phyloP scores from a whole-genome alignment of 257 asterid species.

The Thymus quinquecostatus region DNA sequence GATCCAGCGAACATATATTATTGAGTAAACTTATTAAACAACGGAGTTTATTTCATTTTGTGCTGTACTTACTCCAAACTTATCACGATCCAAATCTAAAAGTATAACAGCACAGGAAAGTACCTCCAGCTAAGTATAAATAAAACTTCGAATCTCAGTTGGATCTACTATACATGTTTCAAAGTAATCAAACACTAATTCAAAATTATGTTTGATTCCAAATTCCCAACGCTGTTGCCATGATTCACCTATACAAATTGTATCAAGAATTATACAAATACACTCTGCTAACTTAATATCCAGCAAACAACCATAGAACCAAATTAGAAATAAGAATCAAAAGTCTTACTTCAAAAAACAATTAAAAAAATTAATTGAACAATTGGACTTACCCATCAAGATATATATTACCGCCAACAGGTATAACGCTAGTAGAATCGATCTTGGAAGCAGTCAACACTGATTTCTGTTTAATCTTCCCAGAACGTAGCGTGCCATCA shows the following conservation, averaged over 20 bases:
- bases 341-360: not conserved
- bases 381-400: constrained; percentile 61
- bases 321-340: not conserved
- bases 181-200: not conserved
- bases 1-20: not conserved
- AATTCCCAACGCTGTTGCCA: not conserved
- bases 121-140: not conserved
- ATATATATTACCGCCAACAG: constrained; percentile 56
- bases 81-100: not conserved
- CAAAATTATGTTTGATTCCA: not conserved
- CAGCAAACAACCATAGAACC: not conserved
- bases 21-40: not conserved
- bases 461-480: constrained; percentile 29
- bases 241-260: not conserved
- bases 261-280: not conserved
- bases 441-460: constrained; percentile 39
- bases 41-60: not conserved
- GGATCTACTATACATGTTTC: not conserved
- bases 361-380: not conserved
- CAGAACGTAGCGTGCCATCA: constrained; percentile 13
- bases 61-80: not conserved
- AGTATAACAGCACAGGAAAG: not conserved
- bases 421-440: constrained; percentile 50
- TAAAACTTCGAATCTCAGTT: not conserved
- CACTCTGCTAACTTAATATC: not conserved